Base-by-base conservation (phyloP, 2,329 filamentous ascomycete genomes). In the Fusarium aywerte region DNA sequence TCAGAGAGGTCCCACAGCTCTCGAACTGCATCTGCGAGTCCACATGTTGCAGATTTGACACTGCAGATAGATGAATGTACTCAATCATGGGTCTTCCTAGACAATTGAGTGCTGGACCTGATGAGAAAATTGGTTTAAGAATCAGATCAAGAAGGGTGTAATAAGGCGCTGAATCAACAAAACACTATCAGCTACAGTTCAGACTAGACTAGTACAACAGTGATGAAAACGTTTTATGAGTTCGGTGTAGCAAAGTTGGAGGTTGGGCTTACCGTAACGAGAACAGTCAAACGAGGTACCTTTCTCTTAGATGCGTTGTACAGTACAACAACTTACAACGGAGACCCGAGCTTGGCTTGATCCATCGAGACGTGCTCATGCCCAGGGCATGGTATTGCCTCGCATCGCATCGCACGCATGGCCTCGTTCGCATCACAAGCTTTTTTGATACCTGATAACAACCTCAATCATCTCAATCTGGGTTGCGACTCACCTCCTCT, bases 1-100 rank as follows among this genome's bases (percentile, higher is more conserved):
- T 62, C 65, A 68, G 51, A 66, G 52, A 62, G 44, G 47, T 48
- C 47, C 57, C 65, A 47, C 65, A 61, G 53, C 56, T 55, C 65
- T 65, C 48, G 65, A 66, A 69, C 65, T 50, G 56, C 65, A 66
- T 48, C 65, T 68, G 27, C 44, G 52, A 68, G 55, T 43, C 60
- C 60, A 61, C 64, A 45, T 29, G n/a, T 47, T 62, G 51, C 56
- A 57, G 38, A 45, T 45, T 36, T 43, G 36, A 50, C 43, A 50
- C 40, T 35, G 48, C 40, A 29, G 32, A 38, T 27, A 43, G 44
- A 45, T 53, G 48, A 35, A 45, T 50, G 44, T 39, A 42, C 33
- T 49, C 20, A 6, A 18, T 60, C 49, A 52, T 68, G 60, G 59
- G 40, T 61, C 40, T 42, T 61, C 32, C 44, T 49, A 45, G 29